phyloP scores from a whole-genome alignment of 768 basidiomycete species.

The Tephrocybe sp. region DNA sequence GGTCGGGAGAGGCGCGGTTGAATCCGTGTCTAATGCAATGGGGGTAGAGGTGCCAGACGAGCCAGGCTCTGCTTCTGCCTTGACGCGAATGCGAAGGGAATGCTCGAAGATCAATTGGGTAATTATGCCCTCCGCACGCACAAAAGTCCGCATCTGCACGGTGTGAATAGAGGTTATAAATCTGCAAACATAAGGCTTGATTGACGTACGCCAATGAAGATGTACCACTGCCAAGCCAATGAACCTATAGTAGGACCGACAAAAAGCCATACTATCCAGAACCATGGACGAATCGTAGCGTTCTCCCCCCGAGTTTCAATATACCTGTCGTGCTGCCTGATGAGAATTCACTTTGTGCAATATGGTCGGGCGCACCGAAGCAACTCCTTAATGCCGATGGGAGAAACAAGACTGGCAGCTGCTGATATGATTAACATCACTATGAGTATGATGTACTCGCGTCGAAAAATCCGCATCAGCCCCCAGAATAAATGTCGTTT shows the following conservation, averaged over 20 bases:
- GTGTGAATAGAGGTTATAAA: neutral
- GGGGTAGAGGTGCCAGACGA: constrained; percentile 11
- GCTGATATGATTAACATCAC: constrained; percentile 27
- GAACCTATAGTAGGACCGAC: constrained; percentile 44
- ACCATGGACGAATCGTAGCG: constrained; percentile 60
- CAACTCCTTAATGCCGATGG: constrained; percentile 41
- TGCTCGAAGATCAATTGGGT: constrained; percentile 45
- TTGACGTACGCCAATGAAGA: constrained; percentile 41
- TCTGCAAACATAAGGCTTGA: neutral
- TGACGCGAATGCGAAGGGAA: constrained; percentile 61
- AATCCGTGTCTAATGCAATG: constrained; percentile 15
- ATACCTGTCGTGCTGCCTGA: constrained; percentile 49
- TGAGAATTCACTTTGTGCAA: neutral
- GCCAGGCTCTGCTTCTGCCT: constrained; percentile 35
- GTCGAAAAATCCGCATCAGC: constrained; percentile 38
- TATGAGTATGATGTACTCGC: constrained; percentile 31
- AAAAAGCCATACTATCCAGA: constrained; percentile 61
- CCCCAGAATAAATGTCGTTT: constrained; percentile 47
- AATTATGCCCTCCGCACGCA: constrained; percentile 46
- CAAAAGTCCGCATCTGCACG: constrained; percentile 43
- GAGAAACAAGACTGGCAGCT: constrained; percentile 30
- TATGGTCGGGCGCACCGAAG: constrained; percentile 28
- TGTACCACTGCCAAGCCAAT: constrained; percentile 54
- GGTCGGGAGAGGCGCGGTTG: constrained; percentile 9
- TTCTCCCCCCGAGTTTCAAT: constrained; percentile 53